These are phyloP conservation scores for Termitomyces sp. DNA, from an alignment of 768 basidiomycete genomes.

Conservation along the genomic window DNA sequence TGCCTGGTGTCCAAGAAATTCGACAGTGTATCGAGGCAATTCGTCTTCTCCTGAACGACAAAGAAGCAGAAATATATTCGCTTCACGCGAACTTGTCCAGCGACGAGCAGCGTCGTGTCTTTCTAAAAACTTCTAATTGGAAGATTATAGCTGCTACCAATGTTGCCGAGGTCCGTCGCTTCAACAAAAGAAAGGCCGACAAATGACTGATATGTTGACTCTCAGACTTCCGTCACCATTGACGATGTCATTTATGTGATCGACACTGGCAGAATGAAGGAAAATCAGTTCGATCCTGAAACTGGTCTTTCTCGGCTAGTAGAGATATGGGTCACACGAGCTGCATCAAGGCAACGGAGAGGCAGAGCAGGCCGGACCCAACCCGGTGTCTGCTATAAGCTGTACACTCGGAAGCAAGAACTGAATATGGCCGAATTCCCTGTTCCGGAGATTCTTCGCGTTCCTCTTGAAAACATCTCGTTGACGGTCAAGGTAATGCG, in stretches of 20 bases:
- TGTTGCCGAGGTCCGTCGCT: slow-evolving; percentile 68
- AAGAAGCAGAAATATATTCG: slow-evolving; percentile 55
- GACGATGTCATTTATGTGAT: slow-evolving; percentile 85
- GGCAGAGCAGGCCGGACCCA: slow-evolving; percentile 88
- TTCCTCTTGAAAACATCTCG: slow-evolving; percentile 78
- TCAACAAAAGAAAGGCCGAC: not conserved
- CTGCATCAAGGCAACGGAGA: slow-evolving; percentile 77
- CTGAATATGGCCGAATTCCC: slow-evolving; percentile 65
- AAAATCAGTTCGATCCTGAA: slow-evolving; percentile 67
- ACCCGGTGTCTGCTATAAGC: slow-evolving; percentile 80
- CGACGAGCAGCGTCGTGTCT: slow-evolving; percentile 78
- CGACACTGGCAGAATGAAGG: slow-evolving; percentile 82
- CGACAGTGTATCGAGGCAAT: slow-evolving; percentile 67
- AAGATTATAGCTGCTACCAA: slow-evolving; percentile 90
- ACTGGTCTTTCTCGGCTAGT: slow-evolving; percentile 68
- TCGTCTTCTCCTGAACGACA: slow-evolving; percentile 23
- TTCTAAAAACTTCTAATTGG: slow-evolving; percentile 55
- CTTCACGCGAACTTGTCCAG: slow-evolving; percentile 87
- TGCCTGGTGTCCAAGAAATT: slow-evolving; percentile 89
- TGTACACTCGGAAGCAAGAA: slow-evolving; percentile 75
- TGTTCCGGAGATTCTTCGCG: slow-evolving; percentile 82
- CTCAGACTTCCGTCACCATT: slow-evolving; percentile 86
- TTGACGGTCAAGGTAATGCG: slow-evolving; percentile 78
- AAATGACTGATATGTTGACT: not conserved
- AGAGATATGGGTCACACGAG: slow-evolving; percentile 74